phyloP scores from a whole-genome alignment of 2,329 filamentous ascomycete genomes.

The Colletotrichum cuscutae region DNA sequence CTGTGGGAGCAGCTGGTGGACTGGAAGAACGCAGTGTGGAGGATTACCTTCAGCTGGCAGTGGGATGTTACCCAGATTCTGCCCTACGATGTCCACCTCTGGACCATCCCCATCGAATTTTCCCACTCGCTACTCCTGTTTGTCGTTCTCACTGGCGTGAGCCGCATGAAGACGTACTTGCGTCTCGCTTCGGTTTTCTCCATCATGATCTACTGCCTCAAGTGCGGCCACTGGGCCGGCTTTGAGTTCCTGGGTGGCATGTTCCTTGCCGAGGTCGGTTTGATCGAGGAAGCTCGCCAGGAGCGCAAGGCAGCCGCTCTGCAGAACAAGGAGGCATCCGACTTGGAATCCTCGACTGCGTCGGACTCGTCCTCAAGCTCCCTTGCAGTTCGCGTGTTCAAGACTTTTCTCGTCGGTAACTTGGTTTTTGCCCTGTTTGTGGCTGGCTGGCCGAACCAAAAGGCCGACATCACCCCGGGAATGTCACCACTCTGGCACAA shows the following conservation, averaged over 20 bases:
- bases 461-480: slow-evolving; percentile 45
- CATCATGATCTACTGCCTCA: slow-evolving; percentile 50
- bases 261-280: slow-evolving; percentile 55
- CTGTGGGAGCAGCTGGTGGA: slow-evolving; percentile 40
- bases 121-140: slow-evolving; percentile 57
- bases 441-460: slow-evolving; percentile 52
- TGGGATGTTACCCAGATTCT: slow-evolving; percentile 41
- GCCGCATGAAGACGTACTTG: slow-evolving; percentile 45
- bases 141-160: slow-evolving; percentile 48
- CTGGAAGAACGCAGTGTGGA: slow-evolving; percentile 41
- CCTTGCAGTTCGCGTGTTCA: slow-evolving; percentile 37
- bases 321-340: slow-evolving; percentile 35
- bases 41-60: slow-evolving; percentile 41
- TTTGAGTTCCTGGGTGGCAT: slow-evolving; percentile 59
- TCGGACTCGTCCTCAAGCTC: slow-evolving; percentile 7
- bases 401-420: slow-evolving; percentile 37
- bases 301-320: slow-evolving; percentile 2
- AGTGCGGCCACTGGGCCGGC: slow-evolving; percentile 52
- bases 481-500: slow-evolving; percentile 44
- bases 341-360: slow-evolving; percentile 18
- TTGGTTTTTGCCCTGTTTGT: slow-evolving; percentile 46
- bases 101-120: slow-evolving; percentile 61
- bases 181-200: slow-evolving; percentile 43
- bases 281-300: slow-evolving; percentile 43
- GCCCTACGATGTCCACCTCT: slow-evolving; percentile 55